Evolutionary conservation across 2,329 filamentous ascomycete genomes (phyloP).

Genomic region (Verticillium tricorpus): DNA sequence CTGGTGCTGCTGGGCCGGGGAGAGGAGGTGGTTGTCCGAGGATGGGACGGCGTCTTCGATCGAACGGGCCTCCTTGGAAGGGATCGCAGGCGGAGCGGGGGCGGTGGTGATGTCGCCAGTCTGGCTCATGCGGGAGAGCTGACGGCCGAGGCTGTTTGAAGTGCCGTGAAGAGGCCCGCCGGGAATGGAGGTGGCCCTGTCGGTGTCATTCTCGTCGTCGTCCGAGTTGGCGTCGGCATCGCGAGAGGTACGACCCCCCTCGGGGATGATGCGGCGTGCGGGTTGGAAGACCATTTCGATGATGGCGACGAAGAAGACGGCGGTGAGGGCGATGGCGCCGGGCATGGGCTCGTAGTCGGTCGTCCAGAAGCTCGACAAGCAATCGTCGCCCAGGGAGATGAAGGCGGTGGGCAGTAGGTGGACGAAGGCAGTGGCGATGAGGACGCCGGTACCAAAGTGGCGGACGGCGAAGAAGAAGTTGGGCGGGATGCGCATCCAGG

Average conservation of each 20-base stretch:
- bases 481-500: conserved; percentile 48
- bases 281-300: conserved; percentile 68
- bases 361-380: conserved; percentile 72
- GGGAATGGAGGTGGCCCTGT: background rate
- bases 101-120: background rate
- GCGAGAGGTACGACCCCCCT: background rate
- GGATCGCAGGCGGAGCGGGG: background rate
- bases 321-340: conserved; percentile 73
- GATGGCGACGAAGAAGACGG: conserved; percentile 72
- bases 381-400: conserved; percentile 56
- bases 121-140: conserved; percentile 6
- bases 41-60: background rate
- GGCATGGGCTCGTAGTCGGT: conserved; percentile 71
- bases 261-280: conserved; percentile 22
- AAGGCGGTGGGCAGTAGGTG: conserved; percentile 68
- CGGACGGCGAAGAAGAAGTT: conserved; percentile 53
- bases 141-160: conserved; percentile 6
- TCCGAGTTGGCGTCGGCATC: conserved; percentile 25
- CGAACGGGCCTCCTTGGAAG: conserved; percentile 5
- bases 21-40: conserved; percentile 16
- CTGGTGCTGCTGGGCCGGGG: conserved; percentile 52
- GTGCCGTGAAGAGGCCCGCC: background rate
- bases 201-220: conserved; percentile 8
- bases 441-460: conserved; percentile 75
- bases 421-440: conserved; percentile 73